Evolutionary conservation across 1,139 yeast genomes (phyloP).

Genomic region (Suhomyces anneliseae): DNA sequence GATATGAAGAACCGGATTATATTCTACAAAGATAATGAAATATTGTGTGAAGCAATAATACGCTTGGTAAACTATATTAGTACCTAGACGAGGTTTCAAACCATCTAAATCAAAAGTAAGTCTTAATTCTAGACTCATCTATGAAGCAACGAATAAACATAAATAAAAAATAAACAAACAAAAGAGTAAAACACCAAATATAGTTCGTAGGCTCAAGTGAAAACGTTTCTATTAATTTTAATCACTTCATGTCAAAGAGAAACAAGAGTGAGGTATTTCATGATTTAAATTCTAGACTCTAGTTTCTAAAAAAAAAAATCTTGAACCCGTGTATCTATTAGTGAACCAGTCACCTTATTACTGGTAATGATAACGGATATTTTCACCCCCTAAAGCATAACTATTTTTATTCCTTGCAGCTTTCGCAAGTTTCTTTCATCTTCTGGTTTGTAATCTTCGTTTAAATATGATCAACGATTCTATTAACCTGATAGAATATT

Average conservation of each 20-base stretch:
- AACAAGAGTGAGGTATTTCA: no score
- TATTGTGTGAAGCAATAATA: constrained; percentile 7
- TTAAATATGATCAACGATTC: constrained; percentile 18
- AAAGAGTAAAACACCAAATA: neutral
- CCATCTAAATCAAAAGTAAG: neutral
- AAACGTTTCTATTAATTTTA: no score
- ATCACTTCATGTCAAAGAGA: no score
- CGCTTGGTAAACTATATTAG: constrained; percentile 5
- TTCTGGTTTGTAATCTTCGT: neutral
- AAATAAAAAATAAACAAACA: neutral
- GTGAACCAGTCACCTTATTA: no score
- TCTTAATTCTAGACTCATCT: neutral
- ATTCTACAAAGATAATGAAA: constrained; percentile 5
- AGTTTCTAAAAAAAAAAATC: no score
- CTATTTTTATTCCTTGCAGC: neutral
- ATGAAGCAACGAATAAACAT: neutral
- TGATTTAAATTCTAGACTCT: no score
- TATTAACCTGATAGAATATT: constrained; percentile 20
- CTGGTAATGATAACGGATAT: no score
- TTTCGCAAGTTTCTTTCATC: no score
- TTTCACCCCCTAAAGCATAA: no score
- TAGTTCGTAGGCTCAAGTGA: no score
- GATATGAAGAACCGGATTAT: constrained; percentile 1
- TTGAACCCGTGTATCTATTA: no score
- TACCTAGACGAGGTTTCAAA: neutral